A percentile compares a stretch with the other conserved stretches of the same genome.
Conservation (phyloP, 805 yeast genomes). For the Candida sphagnicola region DNA sequence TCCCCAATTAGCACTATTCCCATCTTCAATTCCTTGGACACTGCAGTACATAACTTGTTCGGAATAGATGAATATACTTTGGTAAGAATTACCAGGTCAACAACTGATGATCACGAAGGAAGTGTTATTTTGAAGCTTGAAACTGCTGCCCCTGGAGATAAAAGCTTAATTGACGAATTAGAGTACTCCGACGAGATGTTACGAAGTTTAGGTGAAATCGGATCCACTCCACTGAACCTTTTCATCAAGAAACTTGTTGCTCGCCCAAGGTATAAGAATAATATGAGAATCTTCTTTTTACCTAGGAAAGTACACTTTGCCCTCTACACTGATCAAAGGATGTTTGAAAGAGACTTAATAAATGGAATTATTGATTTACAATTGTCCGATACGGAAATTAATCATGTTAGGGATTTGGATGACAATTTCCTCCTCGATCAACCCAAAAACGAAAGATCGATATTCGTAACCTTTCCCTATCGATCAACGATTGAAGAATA, state of each 20-base stretch:
- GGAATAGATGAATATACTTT: slow-evolving; percentile 39
- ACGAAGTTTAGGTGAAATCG: slow-evolving; percentile 35
- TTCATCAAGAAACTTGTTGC: slow-evolving; percentile 57
- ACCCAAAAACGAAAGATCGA: slow-evolving; percentile 3
- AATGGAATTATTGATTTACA: slow-evolving; percentile 45
- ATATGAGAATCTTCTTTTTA: slow-evolving; percentile 57
- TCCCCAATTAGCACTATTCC: slow-evolving; percentile 13
- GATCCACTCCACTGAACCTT: slow-evolving; percentile 43
- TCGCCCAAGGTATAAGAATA: slow-evolving; percentile 58
- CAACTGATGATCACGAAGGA: slow-evolving; percentile 49
- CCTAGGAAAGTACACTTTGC: slow-evolving; percentile 39
- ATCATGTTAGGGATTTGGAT: slow-evolving; percentile 3
- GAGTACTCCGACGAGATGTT: slow-evolving; percentile 35
- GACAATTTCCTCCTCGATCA: background rate
- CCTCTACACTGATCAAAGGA: slow-evolving; percentile 45
- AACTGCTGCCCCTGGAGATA: slow-evolving; percentile 52
- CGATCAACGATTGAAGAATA: slow-evolving; percentile 9
- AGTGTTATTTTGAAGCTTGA: slow-evolving; percentile 51
- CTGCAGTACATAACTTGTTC: slow-evolving; percentile 43
- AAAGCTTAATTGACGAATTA: slow-evolving; percentile 47
- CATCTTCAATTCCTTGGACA: slow-evolving; percentile 41
- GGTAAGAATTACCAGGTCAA: slow-evolving; percentile 51
- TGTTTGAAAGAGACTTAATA: slow-evolving; percentile 48
- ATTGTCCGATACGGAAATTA: slow-evolving; percentile 3
- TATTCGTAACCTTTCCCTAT: slow-evolving; percentile 16